Percentiles rank a stretch among this genome's conserved stretches.
Conservation (phyloP, 495 filamentous ascomycete genomes). For the Hyaloscypha finlandica region DNA sequence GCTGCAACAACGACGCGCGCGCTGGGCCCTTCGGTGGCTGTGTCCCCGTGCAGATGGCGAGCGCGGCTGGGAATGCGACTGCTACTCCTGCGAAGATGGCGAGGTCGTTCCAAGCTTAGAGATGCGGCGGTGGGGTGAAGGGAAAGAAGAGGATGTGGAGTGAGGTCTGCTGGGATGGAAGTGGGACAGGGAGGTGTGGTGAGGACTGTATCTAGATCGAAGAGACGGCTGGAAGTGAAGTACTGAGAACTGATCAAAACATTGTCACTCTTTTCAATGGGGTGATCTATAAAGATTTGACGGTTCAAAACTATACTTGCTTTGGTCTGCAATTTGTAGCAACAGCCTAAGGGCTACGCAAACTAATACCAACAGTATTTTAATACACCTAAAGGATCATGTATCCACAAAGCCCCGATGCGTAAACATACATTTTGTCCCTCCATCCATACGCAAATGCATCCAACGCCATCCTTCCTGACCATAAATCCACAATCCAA, state of each 20-base stretch:
- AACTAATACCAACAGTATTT: neutral
- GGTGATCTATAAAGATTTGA: too few relatives aligned
- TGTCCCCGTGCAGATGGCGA: slow-evolving; percentile 44
- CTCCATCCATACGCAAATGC: neutral
- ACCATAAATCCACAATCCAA: neutral
- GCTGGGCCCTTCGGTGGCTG: slow-evolving; percentile 56
- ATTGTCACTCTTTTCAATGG: too few relatives aligned
- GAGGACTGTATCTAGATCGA: neutral
- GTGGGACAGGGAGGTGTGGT: too few relatives aligned
- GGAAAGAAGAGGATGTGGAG: too few relatives aligned
- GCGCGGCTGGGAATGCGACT: neutral
- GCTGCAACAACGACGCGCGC: slow-evolving; percentile 53
- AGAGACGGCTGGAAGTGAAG: neutral
- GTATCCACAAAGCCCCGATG: neutral
- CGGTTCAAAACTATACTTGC: too few relatives aligned
- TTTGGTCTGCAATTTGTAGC: too few relatives aligned
- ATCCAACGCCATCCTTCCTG: neutral
- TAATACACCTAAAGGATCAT: neutral
- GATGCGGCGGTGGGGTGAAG: too few relatives aligned
- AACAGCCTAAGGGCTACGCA: neutral
- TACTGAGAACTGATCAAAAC: neutral
- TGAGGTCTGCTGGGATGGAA: too few relatives aligned
- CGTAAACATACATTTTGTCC: too few relatives aligned
- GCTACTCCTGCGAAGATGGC: neutral
- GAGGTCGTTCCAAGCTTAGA: slow-evolving; percentile 4